phyloP scores from a whole-genome alignment of 2,329 filamentous ascomycete genomes.

The Cryphonectria japonica region DNA sequence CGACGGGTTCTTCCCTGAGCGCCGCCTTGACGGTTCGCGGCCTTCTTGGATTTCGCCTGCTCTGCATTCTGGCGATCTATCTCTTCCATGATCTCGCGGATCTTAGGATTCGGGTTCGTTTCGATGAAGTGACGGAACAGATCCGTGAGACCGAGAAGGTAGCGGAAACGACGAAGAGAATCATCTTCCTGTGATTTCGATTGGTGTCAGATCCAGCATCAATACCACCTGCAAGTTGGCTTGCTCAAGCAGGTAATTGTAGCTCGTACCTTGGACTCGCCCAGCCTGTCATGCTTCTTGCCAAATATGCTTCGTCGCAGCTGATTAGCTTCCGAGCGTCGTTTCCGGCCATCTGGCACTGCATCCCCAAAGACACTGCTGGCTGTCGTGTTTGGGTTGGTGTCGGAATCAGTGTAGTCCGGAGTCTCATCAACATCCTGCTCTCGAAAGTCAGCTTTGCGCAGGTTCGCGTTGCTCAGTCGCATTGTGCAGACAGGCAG shows the following conservation, averaged over 20 bases:
- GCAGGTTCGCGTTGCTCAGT: background rate
- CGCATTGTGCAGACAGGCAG: background rate
- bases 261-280: conserved; percentile 81
- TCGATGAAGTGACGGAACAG: conserved; percentile 99
- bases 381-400: conserved; percentile 70
- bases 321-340: conserved; percentile 84
- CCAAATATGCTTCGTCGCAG: conserved; percentile 90
- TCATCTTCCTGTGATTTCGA: conserved; percentile 76
- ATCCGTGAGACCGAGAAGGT: conserved; percentile 92
- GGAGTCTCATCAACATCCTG: conserved; percentile 68
- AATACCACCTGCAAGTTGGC: background rate
- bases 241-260: background rate
- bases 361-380: conserved; percentile 85
- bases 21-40: conserved; percentile 78
- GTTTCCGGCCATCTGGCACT: conserved; percentile 76
- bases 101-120: conserved; percentile 91
- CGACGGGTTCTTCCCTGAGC: conserved; percentile 78
- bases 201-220: conserved; percentile 13
- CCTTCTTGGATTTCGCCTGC: conserved; percentile 71
- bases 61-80: conserved; percentile 93
- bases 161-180: conserved; percentile 90
- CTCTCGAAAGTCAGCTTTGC: conserved; percentile 16
- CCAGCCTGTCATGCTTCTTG: conserved; percentile 90
- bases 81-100: conserved; percentile 90
- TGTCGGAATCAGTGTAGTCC: conserved; percentile 69